Evolutionary conservation across 1,284 basidiomycete genomes (phyloP), one percentile per base, ranked within the genome.

Genomic region (Thecaphora thlaspeos): DNA sequence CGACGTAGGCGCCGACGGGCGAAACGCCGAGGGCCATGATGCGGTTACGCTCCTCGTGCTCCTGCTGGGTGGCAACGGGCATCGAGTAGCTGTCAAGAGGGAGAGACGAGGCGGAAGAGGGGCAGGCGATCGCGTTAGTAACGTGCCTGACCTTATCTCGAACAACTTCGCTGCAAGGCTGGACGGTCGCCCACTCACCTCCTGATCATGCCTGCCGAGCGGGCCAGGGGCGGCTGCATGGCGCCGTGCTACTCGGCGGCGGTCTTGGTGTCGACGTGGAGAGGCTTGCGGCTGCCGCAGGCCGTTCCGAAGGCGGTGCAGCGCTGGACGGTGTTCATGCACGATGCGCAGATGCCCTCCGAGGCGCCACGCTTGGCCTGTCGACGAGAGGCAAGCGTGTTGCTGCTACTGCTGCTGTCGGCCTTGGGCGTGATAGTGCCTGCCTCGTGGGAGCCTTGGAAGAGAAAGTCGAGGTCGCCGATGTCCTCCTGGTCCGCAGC

Each of bases 61-160:
- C 70, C 18, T 43, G 47, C 46, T 73, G 70, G 2, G 70, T 73
- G 14, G 70, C 66, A 24, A 71, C 70, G 23, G 70, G 70, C 34
- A 70, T 46, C 22, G 70, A 73, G 46, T 71, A 73, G 52, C 70
- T 69, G 41, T 28, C 7, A n/a, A n/a, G n/a, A n/a, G n/a, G n/a
- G n/a, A n/a, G n/a, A n/a, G n/a, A n/a, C n/a, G n/a, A n/a, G n/a
- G n/a, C n/a, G n/a, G n/a, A n/a, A n/a, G n/a, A n/a, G n/a, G n/a
- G n/a, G n/a, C n/a, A n/a, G n/a, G n/a, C n/a, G n/a, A n/a, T n/a
- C n/a, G n/a, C n/a, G n/a, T n/a, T n/a, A n/a, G n/a, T n/a, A n/a
- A n/a, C n/a, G n/a, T n/a, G n/a, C n/a, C n/a, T n/a, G n/a, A n/a
- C n/a, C n/a, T n/a, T n/a, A n/a, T n/a, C n/a, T n/a, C n/a, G n/a